Base-by-base conservation (phyloP, 2,329 filamentous ascomycete genomes). In the Blumeria graminis region DNA sequence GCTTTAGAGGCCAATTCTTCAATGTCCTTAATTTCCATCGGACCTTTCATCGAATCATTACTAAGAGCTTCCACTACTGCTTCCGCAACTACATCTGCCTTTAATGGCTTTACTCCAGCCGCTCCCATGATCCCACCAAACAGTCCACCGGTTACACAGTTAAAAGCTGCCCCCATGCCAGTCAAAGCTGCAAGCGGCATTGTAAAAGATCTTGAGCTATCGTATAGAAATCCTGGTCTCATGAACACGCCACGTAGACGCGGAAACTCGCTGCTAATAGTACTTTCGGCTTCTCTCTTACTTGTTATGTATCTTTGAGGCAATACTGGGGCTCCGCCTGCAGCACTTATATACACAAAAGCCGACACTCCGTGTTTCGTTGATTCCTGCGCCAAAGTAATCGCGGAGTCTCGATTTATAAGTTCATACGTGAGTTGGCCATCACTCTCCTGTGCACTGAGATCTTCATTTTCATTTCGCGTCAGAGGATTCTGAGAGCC, bases 401-500 rank as follows among this genome's bases (percentile, higher is more conserved):
- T 79, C 52, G 90, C 90, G 71, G 74, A 79, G 70, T 96, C 90
- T 57, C 92, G 78, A 71, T 98, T 98, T 87, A 98, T 95, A 59
- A 88, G 75, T 72, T 96, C 92, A 71, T 98, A 98, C 16, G 90
- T 95, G 64, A 94, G 74, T 69, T 92, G 84, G 32, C 81, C 81
- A 62, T 81, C 80, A 50, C 72, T 76, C 67, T 85, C 81, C 55
- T 80, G 74, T 0, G 81, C 76, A 61, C 76, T 74, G 61, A 89
- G 74, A 59, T 77, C 74, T 59, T 77, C 76, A 53, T 75, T 78
- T 45, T 73, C 68, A 55, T 72, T 71, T 56, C 76, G 74, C 59
- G 82, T 76, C 16, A 93, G 72, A 1, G 86, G 86, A 67, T 93
- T 85, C 64, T 71, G 75, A 56, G 78, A 78, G 57, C 79, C 76